Base-by-base conservation (phyloP, 192 early-diverging fungal genomes). In the Umbelopsis isabellina region DNA sequence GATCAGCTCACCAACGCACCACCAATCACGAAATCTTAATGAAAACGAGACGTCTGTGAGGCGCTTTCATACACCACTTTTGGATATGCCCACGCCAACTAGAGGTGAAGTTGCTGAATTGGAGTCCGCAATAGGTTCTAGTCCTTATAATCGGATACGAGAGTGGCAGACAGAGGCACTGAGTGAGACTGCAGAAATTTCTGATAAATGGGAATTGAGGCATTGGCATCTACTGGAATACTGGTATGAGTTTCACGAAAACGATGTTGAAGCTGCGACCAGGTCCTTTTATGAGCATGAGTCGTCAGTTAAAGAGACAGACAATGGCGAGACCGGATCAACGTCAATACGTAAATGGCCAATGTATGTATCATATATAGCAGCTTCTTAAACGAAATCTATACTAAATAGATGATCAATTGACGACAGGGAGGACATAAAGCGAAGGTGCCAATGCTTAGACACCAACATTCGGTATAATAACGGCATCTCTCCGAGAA, bases 201-300 rank as follows among this genome's bases (percentile, higher is more conserved):
- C 55, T n/a, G 18, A 35, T 35, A 25, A 30, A 61, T 61, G 55
- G 55, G 55, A 61, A 16, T 25, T 61, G 18, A 61, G 33, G 5
- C 55, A 61, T 13, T 61, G 55, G 55, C 55, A 61, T 61, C 18
- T 35, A n/a, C 16, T 61, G 1, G 55, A 61, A n/a, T 61, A 61
- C 18, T 61, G 55, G 55, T 61, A 61, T 15, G 55, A 25, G 8
- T 35, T 61, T 30, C 18, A 16, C 33, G 55, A 61, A 30, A 30
- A 61, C 30, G 33, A 61, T 35, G 55, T 61, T 8, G 27, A 61
- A 1, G 55, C 27, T 11, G 55, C 55, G 16, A 13, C 55, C 13
- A 25, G 18, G 18, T 25, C 55, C 0, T 61, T 61, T 35, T 61
- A 61, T 35, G 55, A 61, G 55, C 55, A 61, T 16, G 55, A 61